These are phyloP conservation scores for Oryza rufipogon DNA, from an alignment of 176 grass and related monocot species.

Conservation along the genomic window DNA sequence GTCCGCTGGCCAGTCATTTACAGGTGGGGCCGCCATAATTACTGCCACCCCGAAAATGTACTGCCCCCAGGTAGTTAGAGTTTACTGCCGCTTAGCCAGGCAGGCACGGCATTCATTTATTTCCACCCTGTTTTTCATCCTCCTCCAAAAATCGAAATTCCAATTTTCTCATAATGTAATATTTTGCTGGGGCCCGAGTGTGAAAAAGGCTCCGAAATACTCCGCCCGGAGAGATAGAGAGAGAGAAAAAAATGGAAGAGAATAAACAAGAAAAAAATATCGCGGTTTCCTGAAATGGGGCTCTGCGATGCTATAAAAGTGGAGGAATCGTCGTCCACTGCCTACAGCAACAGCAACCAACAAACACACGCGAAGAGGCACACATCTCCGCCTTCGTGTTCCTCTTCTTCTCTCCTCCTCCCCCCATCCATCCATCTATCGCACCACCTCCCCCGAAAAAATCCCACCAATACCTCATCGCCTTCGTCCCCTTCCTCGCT, in stretches of 20 bases:
- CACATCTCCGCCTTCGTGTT: not conserved
- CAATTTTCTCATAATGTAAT: not conserved
- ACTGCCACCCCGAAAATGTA: slow-evolving; percentile 20
- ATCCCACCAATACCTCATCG: slow-evolving; percentile 21
- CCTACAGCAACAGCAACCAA: not conserved
- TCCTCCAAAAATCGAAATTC: not conserved
- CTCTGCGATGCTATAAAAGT: slow-evolving; percentile 63
- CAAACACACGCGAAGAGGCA: not conserved
- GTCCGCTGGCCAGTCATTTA: slow-evolving; percentile 2
- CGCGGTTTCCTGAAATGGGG: slow-evolving; percentile 48
- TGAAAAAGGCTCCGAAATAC: not conserved
- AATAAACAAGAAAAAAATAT: slow-evolving; percentile 27
- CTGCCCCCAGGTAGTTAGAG: not conserved
- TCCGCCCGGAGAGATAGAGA: not conserved
- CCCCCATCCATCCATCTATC: not conserved
- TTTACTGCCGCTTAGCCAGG: slow-evolving; percentile 16
- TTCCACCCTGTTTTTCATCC: not conserved
- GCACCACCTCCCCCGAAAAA: not conserved
- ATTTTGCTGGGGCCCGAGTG: not conserved
- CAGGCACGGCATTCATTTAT: slow-evolving; percentile 31
- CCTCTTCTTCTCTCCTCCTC: not conserved
- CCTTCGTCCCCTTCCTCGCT: not conserved
- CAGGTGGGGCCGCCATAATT: slow-evolving; percentile 25
- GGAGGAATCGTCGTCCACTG: slow-evolving; percentile 11
- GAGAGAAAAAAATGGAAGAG: not conserved